These are phyloP conservation scores for Buxus sempervirens DNA, from an alignment of 164 flowering plant species.

Conservation along the genomic window DNA sequence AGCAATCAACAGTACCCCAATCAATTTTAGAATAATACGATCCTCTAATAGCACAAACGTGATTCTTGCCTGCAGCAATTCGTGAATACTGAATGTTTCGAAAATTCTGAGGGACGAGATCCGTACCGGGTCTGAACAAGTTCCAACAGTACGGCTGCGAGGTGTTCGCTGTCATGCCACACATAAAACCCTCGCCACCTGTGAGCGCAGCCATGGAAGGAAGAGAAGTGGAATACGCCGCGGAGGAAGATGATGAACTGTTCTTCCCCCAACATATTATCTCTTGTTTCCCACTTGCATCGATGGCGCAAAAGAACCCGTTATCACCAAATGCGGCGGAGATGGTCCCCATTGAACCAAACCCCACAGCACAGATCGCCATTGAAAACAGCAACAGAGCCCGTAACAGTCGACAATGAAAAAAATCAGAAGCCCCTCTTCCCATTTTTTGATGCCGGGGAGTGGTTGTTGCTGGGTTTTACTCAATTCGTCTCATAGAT, in stretches of 20 bases:
- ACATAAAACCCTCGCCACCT: slow-evolving; percentile 79
- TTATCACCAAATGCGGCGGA: slow-evolving; percentile 66
- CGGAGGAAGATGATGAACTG: slow-evolving; percentile 26
- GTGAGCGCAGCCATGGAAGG: slow-evolving; percentile 73
- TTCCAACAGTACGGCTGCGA: slow-evolving; percentile 74
- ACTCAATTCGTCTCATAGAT: not conserved
- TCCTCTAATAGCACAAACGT: slow-evolving; percentile 85
- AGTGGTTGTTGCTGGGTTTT: not conserved
- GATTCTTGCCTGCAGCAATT: slow-evolving; percentile 73
- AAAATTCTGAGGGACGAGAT: slow-evolving; percentile 56
- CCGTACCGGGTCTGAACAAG: slow-evolving; percentile 30
- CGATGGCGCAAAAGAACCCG: slow-evolving; percentile 84
- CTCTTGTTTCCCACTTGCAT: slow-evolving; percentile 78
- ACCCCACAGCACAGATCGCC: slow-evolving; percentile 35
- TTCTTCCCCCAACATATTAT: slow-evolving; percentile 72
- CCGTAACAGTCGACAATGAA: not conserved
- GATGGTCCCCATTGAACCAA: slow-evolving; percentile 80
- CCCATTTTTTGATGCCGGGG: slow-evolving; percentile 2
- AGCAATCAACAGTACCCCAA: slow-evolving; percentile 73
- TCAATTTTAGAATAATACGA: slow-evolving; percentile 51
- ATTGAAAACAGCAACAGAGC: slow-evolving; percentile 19
- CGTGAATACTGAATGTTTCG: slow-evolving; percentile 48
- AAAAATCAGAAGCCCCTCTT: not conserved
- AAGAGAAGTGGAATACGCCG: slow-evolving; percentile 22
- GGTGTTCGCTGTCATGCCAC: slow-evolving; percentile 67